phyloP scores from a whole-genome alignment of 2,329 filamentous ascomycete genomes.

The Fusarium floridanum region DNA sequence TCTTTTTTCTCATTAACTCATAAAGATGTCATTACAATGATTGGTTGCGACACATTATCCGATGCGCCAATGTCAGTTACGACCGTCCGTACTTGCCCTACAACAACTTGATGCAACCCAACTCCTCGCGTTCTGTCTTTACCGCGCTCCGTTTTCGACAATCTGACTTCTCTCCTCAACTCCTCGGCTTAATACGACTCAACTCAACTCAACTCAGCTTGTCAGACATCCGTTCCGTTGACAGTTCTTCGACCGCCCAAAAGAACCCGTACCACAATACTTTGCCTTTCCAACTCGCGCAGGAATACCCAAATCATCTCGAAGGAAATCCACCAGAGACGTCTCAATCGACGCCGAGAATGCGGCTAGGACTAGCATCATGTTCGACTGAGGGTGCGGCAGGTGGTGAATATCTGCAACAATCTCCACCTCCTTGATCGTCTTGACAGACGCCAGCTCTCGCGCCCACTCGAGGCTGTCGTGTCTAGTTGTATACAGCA shows the following conservation, averaged over 20 bases:
- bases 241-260: conserved; percentile 43
- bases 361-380: conserved; percentile 69
- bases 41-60: conserved; percentile 6
- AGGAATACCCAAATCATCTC: conserved; percentile 46
- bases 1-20: conserved; percentile 17
- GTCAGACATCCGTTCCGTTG: conserved; percentile 41
- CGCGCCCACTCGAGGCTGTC: conserved; percentile 70
- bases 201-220: conserved; percentile 20
- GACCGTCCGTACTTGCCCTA: background rate
- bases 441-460: conserved; percentile 64
- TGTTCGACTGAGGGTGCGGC: conserved; percentile 64
- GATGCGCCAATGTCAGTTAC: conserved; percentile 15
- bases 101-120: conserved; percentile 8
- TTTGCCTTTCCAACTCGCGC: conserved; percentile 40
- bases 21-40: conserved; percentile 4
- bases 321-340: conserved; percentile 66
- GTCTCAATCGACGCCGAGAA: conserved; percentile 71
- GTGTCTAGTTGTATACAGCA: conserved; percentile 59
- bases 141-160: conserved; percentile 4
- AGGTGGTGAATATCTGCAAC: conserved; percentile 66
- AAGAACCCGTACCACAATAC: conserved; percentile 41
- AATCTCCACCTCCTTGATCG: conserved; percentile 64
- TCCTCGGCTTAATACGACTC: background rate
- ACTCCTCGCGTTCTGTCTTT: conserved; percentile 22
- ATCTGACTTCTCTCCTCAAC: background rate